phyloP scores from a whole-genome alignment of 352 stramenopile genomes.

The Saprolegnia parasitica region DNA sequence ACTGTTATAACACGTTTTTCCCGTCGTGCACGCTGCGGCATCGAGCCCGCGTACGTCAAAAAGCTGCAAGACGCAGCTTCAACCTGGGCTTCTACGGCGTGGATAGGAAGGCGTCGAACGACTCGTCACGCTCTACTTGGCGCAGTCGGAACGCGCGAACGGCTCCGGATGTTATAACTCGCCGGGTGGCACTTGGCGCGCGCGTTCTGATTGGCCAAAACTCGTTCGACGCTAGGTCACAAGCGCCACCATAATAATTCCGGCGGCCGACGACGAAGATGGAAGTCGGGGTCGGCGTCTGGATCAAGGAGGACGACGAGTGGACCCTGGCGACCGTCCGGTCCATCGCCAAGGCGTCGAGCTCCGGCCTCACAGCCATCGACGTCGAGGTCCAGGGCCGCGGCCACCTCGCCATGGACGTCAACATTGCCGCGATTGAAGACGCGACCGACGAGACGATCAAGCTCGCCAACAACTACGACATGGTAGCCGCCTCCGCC shows the following conservation, averaged over 20 bases:
- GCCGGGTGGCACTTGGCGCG: background rate
- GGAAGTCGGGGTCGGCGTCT: constrained; percentile 77
- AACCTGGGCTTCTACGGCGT: no score
- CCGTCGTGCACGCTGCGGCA: no score
- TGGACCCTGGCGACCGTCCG: constrained; percentile 64
- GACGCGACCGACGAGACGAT: constrained; percentile 52
- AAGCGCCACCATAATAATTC: constrained; percentile 1
- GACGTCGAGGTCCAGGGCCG: constrained; percentile 46
- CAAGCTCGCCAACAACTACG: constrained; percentile 74
- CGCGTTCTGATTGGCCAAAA: background rate
- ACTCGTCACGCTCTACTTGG: no score
- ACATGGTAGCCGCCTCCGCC: constrained; percentile 49
- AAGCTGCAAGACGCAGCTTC: no score
- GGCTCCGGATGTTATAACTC: background rate
- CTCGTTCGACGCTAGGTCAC: background rate
- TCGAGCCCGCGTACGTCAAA: no score
- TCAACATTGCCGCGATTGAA: constrained; percentile 64
- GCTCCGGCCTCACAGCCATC: constrained; percentile 34
- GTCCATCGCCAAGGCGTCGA: constrained; percentile 35
- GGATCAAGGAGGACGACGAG: constrained; percentile 60
- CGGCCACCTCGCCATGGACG: constrained; percentile 42
- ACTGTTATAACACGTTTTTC: no score
- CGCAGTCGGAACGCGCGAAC: background rate
- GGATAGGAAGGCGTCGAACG: no score
- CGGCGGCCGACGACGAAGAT: constrained; percentile 34